Evolutionary conservation across 306 rosid species (phyloP).

Genomic region (Cucumis hystrix): DNA sequence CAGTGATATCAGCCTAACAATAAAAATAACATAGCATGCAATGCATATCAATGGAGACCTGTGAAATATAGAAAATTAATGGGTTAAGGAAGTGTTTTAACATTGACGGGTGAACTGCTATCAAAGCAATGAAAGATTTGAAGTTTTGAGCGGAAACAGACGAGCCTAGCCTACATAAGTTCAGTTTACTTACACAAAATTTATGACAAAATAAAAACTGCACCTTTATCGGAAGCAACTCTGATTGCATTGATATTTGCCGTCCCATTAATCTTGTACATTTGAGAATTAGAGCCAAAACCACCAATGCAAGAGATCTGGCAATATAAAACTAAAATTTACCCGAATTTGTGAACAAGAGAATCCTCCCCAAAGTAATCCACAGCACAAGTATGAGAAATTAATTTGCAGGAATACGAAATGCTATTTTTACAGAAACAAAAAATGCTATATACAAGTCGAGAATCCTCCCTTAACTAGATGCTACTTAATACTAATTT

Average conservation of each 20-base stretch:
- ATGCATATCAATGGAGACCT: not conserved
- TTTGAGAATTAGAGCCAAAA: constrained; percentile 86
- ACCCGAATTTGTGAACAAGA: not conserved
- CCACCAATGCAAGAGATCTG: constrained; percentile 96
- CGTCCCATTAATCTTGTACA: constrained; percentile 96
- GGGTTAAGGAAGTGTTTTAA: not conserved
- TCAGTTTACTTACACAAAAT: not conserved
- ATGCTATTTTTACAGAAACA: not conserved
- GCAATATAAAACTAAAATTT: not conserved
- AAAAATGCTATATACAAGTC: not conserved
- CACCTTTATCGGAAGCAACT: constrained; percentile 88
- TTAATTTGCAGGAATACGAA: not conserved
- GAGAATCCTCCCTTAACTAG: not conserved
- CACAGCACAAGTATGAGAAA: not conserved
- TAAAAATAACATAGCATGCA: not conserved
- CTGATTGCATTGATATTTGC: constrained; percentile 92
- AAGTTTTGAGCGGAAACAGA: not conserved
- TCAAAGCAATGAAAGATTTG: not conserved
- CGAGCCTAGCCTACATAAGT: not conserved
- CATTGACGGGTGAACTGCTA: not conserved
- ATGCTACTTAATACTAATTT: not conserved
- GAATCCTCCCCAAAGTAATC: not conserved
- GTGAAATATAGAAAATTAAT: not conserved
- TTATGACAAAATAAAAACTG: not conserved
- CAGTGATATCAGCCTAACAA: not conserved